A percentile compares a stretch with the other conserved stretches of the same genome.
These are phyloP conservation scores for Hypoxylon crocopeplum DNA, from an alignment of 495 filamentous ascomycete species.

Conservation along the genomic window DNA sequence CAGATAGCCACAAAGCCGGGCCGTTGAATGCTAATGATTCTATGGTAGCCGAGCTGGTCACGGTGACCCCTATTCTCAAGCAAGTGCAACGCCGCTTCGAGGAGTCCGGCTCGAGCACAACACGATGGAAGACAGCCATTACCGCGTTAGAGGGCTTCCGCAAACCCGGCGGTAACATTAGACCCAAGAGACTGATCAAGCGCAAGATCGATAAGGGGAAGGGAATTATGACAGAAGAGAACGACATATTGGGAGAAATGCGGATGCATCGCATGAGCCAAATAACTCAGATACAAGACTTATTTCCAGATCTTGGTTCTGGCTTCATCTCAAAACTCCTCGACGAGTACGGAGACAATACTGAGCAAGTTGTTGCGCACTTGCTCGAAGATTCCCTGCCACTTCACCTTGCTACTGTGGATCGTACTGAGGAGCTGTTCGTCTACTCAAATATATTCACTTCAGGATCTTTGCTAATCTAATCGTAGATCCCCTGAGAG, in stretches of 20 bases:
- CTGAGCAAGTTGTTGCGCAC: slow-evolving; percentile 81
- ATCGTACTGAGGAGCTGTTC: slow-evolving; percentile 63
- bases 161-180: slow-evolving; percentile 57
- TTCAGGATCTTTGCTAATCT: slow-evolving; percentile 29
- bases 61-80: slow-evolving; percentile 63
- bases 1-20: slow-evolving; percentile 61
- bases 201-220: slow-evolving; percentile 73
- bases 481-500: slow-evolving; percentile 31
- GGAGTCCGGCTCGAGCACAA: slow-evolving; percentile 42
- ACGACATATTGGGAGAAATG: slow-evolving; percentile 58
- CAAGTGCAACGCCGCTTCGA: slow-evolving; percentile 56
- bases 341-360: slow-evolving; percentile 76
- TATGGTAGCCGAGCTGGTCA: slow-evolving; percentile 68
- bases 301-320: slow-evolving; percentile 89
- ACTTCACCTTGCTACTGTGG: slow-evolving; percentile 58
- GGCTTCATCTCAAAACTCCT: slow-evolving; percentile 81
- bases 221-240: slow-evolving; percentile 54
- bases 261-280: slow-evolving; percentile 84
- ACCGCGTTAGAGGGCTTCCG: slow-evolving; percentile 60
- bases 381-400: slow-evolving; percentile 85
- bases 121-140: slow-evolving; percentile 65
- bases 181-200: slow-evolving; percentile 58
- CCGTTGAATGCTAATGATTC: slow-evolving; percentile 58
- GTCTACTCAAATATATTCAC: slow-evolving; percentile 21
- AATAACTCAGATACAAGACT: slow-evolving; percentile 85